A percentile compares a stretch with the other conserved stretches of the same genome.
phyloP scores from a whole-genome alignment of 139 green algal genomes.

The Chlorella sp. region DNA sequence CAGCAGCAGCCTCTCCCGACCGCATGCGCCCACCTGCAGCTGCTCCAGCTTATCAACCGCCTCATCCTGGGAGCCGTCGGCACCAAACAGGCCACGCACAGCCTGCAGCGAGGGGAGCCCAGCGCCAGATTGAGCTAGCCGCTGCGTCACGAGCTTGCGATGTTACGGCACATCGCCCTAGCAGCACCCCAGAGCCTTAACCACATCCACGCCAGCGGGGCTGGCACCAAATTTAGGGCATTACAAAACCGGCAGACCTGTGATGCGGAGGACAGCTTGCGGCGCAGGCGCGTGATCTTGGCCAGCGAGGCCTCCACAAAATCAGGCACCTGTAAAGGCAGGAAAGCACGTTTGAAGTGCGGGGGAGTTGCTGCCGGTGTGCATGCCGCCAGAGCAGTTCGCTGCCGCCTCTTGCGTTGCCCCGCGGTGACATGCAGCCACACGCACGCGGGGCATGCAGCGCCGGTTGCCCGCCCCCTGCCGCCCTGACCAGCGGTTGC shows the following conservation, averaged over 20 bases:
- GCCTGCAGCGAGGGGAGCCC: neutral
- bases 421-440: no score
- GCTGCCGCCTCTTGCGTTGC: no score
- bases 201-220: no score
- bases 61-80: constrained; percentile 65
- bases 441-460: no score
- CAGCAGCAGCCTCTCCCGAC: no score
- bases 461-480: no score
- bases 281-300: constrained; percentile 81
- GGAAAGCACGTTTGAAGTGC: no score
- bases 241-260: constrained; percentile 31
- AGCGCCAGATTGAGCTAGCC: neutral
- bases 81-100: constrained; percentile 77
- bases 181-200: neutral
- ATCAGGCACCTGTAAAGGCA: constrained; percentile 68
- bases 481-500: no score
- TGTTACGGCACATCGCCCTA: no score
- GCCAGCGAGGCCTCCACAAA: constrained; percentile 83
- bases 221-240: neutral
- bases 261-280: constrained; percentile 69
- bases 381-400: no score
- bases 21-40: constrained; percentile 16
- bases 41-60: constrained; percentile 78
- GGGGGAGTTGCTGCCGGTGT: no score
- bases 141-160: no score